phyloP scores from a whole-genome alignment of 768 basidiomycete species.

The Sarcodon aspratus region DNA sequence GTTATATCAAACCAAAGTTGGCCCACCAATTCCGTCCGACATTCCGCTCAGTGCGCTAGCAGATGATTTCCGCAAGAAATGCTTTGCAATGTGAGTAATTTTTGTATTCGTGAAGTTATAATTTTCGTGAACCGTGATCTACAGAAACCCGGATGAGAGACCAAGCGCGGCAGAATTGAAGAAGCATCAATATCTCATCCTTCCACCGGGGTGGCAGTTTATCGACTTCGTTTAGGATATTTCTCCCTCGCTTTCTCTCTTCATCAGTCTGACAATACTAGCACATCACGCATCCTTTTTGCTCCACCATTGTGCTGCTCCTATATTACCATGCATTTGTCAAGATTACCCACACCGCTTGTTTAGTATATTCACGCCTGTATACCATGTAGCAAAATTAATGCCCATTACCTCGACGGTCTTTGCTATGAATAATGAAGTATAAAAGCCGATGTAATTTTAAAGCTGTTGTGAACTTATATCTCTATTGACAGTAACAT shows the following conservation, averaged over 20 bases:
- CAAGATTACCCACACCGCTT: background rate
- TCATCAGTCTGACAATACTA: background rate
- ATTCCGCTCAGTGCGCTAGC: constrained; percentile 66
- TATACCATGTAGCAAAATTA: background rate
- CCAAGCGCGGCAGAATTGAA: constrained; percentile 72
- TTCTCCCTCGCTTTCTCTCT: background rate
- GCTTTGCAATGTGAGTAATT: constrained; percentile 73
- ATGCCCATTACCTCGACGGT: background rate
- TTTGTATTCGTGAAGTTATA: background rate
- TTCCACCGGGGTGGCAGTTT: constrained; percentile 69
- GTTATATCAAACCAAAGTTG: constrained; percentile 77
- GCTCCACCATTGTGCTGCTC: constrained; percentile 5
- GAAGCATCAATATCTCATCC: constrained; percentile 65
- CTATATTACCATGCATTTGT: background rate
- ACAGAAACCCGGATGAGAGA: constrained; percentile 74
- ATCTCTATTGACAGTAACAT: background rate
- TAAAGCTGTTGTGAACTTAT: background rate
- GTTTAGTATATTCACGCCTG: background rate
- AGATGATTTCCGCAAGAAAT: constrained; percentile 77
- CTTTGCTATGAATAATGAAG: background rate
- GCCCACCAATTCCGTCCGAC: constrained; percentile 84
- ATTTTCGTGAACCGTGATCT: constrained; percentile 3
- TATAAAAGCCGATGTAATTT: too few species aligned
- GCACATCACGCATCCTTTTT: background rate
- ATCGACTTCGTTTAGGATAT: constrained; percentile 25